These are phyloP conservation scores for Prunus padus DNA, from an alignment of 306 rosid species.

Conservation along the genomic window DNA sequence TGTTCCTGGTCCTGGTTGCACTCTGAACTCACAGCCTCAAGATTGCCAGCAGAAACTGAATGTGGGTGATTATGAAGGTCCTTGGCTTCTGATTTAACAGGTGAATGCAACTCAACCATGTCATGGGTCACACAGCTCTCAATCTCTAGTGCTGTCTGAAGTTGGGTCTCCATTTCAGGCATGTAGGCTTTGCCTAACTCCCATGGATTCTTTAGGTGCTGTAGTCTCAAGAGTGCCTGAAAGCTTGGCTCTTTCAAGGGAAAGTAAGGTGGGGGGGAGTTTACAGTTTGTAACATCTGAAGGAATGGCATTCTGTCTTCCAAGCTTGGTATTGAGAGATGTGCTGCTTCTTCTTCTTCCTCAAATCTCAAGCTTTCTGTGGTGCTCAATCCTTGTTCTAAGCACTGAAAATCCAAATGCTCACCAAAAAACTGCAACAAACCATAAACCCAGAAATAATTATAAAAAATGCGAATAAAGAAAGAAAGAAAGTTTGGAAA, in stretches of 20 bases:
- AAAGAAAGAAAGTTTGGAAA: neutral
- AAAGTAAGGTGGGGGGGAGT: slow-evolving; percentile 51
- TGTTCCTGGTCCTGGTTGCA: slow-evolving; percentile 53
- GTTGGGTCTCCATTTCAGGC: slow-evolving; percentile 41
- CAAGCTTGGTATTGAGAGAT: slow-evolving; percentile 36
- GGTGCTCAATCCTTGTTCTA: slow-evolving; percentile 47
- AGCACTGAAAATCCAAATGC: slow-evolving; percentile 46
- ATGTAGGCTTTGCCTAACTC: slow-evolving; percentile 21
- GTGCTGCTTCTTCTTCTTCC: slow-evolving; percentile 42
- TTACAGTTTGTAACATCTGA: slow-evolving; percentile 79
- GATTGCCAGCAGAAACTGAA: slow-evolving; percentile 35
- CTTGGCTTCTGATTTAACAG: slow-evolving; percentile 61
- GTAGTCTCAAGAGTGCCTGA: slow-evolving; percentile 67
- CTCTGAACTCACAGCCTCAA: slow-evolving; percentile 40
- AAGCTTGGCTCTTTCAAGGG: slow-evolving; percentile 66
- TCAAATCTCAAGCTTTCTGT: slow-evolving; percentile 36
- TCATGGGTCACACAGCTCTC: slow-evolving; percentile 76
- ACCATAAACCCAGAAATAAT: slow-evolving; percentile 4
- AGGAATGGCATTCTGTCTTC: slow-evolving; percentile 78
- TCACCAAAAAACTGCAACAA: slow-evolving; percentile 61
- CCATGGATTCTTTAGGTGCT: slow-evolving; percentile 59
- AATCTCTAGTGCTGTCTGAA: slow-evolving; percentile 41
- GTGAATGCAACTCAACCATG: slow-evolving; percentile 46
- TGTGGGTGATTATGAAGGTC: slow-evolving; percentile 29
- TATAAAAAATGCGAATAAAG: neutral